Conservation (phyloP, 371 early-diverging fungal species). For the Circinella umbellata region DNA sequence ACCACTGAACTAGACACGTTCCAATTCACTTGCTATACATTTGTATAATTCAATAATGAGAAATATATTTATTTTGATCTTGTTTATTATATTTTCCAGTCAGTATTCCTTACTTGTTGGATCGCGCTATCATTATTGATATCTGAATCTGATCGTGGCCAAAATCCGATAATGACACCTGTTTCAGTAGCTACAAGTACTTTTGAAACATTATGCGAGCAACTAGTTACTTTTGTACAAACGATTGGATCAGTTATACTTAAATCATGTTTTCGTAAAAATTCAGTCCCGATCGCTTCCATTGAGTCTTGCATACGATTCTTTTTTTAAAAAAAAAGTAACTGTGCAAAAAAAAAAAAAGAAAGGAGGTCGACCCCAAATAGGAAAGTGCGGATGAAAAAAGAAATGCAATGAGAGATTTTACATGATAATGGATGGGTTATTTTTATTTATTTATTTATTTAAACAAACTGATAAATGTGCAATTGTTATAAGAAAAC, state of each 20-base stretch:
- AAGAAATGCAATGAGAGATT: too few species aligned
- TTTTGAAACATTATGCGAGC: not conserved
- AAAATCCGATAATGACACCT: not conserved
- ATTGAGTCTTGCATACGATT: not conserved
- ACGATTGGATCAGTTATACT: not conserved
- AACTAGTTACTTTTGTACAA: not conserved
- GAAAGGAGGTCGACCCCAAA: not conserved
- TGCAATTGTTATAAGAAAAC: too few species aligned
- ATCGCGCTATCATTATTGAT: not conserved
- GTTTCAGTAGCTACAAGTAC: not conserved
- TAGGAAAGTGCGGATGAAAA: too few species aligned
- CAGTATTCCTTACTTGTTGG: not conserved
- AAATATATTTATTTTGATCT: not conserved
- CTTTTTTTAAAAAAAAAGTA: not conserved
- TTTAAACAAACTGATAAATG: too few species aligned
- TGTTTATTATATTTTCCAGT: not conserved
- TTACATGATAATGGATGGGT: too few species aligned
- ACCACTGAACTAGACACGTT: not conserved
- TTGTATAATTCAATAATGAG: not conserved
- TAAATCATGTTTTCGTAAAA: not conserved
- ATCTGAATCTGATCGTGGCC: not conserved
- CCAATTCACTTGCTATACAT: slow-evolving; percentile 1
- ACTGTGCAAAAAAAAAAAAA: not conserved
- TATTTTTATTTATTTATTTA: too few species aligned
- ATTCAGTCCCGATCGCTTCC: slow-evolving; percentile 1